A percentile compares a stretch with the other conserved stretches of the same genome.
Conservation (phyloP, 306 rosid genomes). For the Benincasa hispida region DNA sequence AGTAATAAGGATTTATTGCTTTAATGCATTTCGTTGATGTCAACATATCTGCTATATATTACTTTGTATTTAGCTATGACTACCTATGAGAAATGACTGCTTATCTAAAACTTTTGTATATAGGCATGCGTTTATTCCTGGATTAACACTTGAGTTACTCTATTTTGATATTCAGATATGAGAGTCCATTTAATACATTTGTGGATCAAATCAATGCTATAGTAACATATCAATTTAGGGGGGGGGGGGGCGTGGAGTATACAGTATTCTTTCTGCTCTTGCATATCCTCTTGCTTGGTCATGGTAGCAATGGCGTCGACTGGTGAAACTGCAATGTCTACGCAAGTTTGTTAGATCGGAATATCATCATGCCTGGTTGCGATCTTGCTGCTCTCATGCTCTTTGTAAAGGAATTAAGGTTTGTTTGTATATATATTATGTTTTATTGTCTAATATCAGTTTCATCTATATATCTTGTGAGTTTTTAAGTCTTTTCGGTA, state of each 20-base stretch:
- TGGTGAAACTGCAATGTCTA: slow-evolving; percentile 69
- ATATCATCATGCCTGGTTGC: slow-evolving; percentile 88
- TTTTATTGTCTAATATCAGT: background rate
- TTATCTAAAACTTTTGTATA: background rate
- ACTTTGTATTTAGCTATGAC: background rate
- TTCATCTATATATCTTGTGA: background rate
- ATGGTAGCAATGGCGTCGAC: slow-evolving; percentile 93
- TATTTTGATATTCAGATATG: slow-evolving; percentile 52
- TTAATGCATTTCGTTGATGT: background rate
- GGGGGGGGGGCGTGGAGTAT: slow-evolving; percentile 99
- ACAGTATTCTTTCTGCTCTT: slow-evolving; percentile 63
- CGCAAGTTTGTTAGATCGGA: slow-evolving; percentile 96
- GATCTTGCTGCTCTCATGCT: slow-evolving; percentile 96
- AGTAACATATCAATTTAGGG: slow-evolving; percentile 78
- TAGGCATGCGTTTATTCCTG: background rate
- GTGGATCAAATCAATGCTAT: slow-evolving; percentile 88
- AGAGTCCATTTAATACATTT: slow-evolving; percentile 76
- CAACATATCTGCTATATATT: background rate
- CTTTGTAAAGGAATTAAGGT: slow-evolving; percentile 99
- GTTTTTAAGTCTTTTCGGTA: background rate
- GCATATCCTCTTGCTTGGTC: slow-evolving; percentile 92
- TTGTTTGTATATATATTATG: background rate
- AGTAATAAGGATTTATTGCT: slow-evolving; percentile 19
- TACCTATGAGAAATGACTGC: background rate
- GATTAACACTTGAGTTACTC: slow-evolving; percentile 11